These are phyloP conservation scores for Endocalyx cinctus DNA, from an alignment of 2,329 filamentous ascomycete species.

Conservation along the genomic window DNA sequence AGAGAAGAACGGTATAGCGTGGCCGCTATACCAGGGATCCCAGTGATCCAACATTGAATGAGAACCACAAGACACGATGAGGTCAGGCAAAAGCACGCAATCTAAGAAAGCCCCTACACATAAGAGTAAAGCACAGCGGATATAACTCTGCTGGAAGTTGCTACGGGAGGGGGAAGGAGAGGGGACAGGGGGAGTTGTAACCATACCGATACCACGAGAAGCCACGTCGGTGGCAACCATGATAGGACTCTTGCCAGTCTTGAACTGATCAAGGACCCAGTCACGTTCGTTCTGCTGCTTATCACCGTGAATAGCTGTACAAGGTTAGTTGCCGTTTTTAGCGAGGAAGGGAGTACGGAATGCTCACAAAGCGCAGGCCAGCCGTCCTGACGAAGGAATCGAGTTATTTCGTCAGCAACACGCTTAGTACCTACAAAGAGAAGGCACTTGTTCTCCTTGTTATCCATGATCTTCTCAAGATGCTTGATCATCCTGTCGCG, in stretches of 20 bases:
- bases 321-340: constrained; percentile 39
- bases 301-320: constrained; percentile 88
- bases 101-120: constrained; percentile 82
- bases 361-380: constrained; percentile 92
- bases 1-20: constrained; percentile 71
- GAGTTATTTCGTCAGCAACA: constrained; percentile 95
- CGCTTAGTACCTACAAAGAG: constrained; percentile 94
- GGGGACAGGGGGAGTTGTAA: constrained; percentile 56
- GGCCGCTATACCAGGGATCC: constrained; percentile 67
- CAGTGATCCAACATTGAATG: constrained; percentile 78
- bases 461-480: constrained; percentile 95
- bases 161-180: constrained; percentile 35
- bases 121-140: constrained; percentile 82
- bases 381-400: constrained; percentile 94
- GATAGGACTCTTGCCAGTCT: constrained; percentile 98
- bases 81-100: constrained; percentile 91
- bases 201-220: constrained; percentile 99
- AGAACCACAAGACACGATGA: constrained; percentile 79
- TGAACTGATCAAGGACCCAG: constrained; percentile 99
- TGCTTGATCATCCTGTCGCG: constrained; percentile 96
- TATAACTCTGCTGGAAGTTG: constrained; percentile 56
- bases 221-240: constrained; percentile 99
- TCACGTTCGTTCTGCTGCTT: constrained; percentile 99
- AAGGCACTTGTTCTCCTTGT: constrained; percentile 90
- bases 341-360: constrained; percentile 38